phyloP scores from a whole-genome alignment of 2,329 filamentous ascomycete genomes.

The Penicillium sp. region DNA sequence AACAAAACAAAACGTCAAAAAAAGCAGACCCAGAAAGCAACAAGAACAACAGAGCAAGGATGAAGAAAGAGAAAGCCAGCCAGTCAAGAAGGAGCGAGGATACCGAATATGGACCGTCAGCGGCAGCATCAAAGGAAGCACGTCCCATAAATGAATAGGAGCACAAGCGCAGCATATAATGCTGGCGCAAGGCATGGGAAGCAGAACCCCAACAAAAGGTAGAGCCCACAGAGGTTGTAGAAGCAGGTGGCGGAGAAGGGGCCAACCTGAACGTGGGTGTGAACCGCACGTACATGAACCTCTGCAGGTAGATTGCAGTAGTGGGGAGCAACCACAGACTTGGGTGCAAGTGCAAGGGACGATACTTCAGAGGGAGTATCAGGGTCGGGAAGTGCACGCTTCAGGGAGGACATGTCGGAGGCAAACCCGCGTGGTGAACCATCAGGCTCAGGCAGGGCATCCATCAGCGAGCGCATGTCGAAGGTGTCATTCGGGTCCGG shows the following conservation, averaged over 20 bases:
- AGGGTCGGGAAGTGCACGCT: not conserved
- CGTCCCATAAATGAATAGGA: not conserved
- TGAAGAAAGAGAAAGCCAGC: not conserved
- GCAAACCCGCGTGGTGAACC: not conserved
- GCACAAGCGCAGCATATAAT: not conserved
- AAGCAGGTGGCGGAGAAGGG: not conserved
- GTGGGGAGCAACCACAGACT: not conserved
- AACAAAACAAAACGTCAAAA: not conserved
- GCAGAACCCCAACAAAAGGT: not conserved
- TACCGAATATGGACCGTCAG: not conserved
- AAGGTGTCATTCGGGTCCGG: not conserved
- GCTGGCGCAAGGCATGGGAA: not conserved
- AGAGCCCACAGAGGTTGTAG: not conserved
- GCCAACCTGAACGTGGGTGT: not conserved
- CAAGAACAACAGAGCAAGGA: not conserved
- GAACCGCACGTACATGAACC: not conserved
- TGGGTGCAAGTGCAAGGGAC: not conserved
- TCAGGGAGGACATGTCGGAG: not conserved
- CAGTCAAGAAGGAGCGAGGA: not conserved
- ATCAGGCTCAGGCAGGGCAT: not conserved
- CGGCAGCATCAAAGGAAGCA: not conserved
- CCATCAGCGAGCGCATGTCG: not conserved
- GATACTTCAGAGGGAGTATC: not conserved
- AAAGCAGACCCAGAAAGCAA: not conserved
- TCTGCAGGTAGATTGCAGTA: not conserved